Evolutionary conservation across 2,329 filamentous ascomycete species (phyloP), one percentile per base, ranked within the genome.

Genomic region (Pyrenochaeta sp.): DNA sequence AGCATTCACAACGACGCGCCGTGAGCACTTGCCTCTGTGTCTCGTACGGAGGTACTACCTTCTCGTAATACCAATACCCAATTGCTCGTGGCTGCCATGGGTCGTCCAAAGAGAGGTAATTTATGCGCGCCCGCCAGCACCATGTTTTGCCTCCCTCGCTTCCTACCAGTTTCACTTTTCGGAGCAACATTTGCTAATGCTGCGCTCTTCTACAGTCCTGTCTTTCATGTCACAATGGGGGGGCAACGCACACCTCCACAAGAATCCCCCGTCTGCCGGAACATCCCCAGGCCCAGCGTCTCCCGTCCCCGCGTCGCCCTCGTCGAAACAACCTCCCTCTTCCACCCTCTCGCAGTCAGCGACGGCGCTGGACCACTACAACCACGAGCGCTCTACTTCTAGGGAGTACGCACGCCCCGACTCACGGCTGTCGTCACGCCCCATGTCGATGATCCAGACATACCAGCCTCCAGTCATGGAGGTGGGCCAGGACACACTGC

Each of bases 381-480:
- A 70, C 45, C 61, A 58, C 60, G 65, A 62, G 44, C 66, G 62
- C 19, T 55, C 62, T 12, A 69, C 73, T 15, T 71, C 73, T 34
- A 71, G 64, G 50, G 71, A 79, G 64, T 62, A 75, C 53, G 72
- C 78, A 58, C 78, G 82, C 76, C 75, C 75, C 34, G 84, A 85
- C 58, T 81, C 79, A 13, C 77, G 82, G 25, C 80, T 81, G 27
- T 80, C 79, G 42, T 90, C 90, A 8, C 86, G 93, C 59, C 93
- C 93, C 34, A 82, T 90, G 78, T 97, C 93, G 61, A 95, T 96
- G 85, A 84, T 94, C 49, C 90, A 95, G 77, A 88, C 91, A 59
- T 93, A 93, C 78, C 90, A 93, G 69, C 92, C 93, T 73, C 91
- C 90, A 73, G 80, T 93, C 77, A 93, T 96, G 89, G 91, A 96